A percentile compares a stretch with the other conserved stretches of the same genome.
These are phyloP conservation scores for Capniomyces stellatus DNA, from an alignment of 371 early-diverging fungal species.

Conservation along the genomic window DNA sequence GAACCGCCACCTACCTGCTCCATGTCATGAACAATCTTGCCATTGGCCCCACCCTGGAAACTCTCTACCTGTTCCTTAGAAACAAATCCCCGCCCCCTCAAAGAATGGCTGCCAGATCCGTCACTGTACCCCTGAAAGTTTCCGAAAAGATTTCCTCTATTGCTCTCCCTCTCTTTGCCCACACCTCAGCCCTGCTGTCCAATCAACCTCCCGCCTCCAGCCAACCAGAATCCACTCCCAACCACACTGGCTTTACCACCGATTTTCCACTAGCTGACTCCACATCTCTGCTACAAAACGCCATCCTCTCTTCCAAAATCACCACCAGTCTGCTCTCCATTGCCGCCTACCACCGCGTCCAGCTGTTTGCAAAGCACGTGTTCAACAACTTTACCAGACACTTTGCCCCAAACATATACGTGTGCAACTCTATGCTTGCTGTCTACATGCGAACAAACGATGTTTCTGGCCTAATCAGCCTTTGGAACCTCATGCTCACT, in stretches of 20 bases:
- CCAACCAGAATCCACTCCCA: not conserved
- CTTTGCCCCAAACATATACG: not conserved
- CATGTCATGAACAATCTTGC: not conserved
- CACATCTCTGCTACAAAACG: too few species aligned
- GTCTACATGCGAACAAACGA: not conserved
- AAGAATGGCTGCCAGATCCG: not conserved
- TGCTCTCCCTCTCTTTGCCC: not conserved
- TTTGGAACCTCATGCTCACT: conserved; percentile 3
- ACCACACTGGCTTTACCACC: not conserved
- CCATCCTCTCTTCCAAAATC: not conserved
- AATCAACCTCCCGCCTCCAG: too few species aligned
- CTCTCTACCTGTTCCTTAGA: not conserved
- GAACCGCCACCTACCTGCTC: not conserved
- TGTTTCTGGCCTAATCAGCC: not conserved
- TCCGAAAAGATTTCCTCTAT: not conserved
- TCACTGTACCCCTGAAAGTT: not conserved
- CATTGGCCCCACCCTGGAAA: not conserved
- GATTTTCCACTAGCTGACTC: too few species aligned
- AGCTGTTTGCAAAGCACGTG: not conserved
- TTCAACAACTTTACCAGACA: not conserved
- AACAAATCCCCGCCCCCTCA: not conserved
- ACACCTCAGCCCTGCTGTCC: not conserved
- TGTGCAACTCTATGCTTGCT: not conserved
- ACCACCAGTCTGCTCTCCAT: not conserved
- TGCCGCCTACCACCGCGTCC: not conserved